Evolutionary conservation across 805 yeast genomes (phyloP).

Genomic region (Pichia manshurica): DNA sequence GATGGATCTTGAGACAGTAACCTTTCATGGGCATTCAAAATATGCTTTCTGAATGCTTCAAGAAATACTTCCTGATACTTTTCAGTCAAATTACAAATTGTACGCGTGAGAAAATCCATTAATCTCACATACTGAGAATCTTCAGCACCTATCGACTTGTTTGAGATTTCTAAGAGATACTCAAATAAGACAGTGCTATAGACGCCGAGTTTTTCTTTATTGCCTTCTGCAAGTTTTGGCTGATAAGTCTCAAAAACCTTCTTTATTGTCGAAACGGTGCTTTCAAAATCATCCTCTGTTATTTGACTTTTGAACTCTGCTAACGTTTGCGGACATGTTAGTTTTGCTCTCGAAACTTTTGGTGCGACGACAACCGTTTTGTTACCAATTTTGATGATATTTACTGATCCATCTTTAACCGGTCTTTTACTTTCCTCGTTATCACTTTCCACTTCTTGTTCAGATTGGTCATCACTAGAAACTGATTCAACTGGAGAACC

Average conservation of each 20-base stretch:
- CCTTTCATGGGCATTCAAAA: slow-evolving; percentile 50
- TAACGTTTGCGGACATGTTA: slow-evolving; percentile 45
- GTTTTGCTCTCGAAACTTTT: slow-evolving; percentile 13
- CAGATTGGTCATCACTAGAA: slow-evolving; percentile 30
- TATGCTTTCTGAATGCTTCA: slow-evolving; percentile 51
- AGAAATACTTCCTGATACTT: slow-evolving; percentile 61
- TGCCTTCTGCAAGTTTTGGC: slow-evolving; percentile 76
- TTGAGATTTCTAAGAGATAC: slow-evolving; percentile 49
- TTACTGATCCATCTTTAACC: slow-evolving; percentile 12
- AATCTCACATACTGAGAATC: slow-evolving; percentile 27
- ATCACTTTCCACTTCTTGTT: slow-evolving; percentile 27
- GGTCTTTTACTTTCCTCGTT: slow-evolving; percentile 28
- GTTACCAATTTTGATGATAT: slow-evolving; percentile 31
- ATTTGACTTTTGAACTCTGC: slow-evolving; percentile 36
- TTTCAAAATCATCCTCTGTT: slow-evolving; percentile 31
- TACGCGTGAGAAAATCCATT: slow-evolving; percentile 35
- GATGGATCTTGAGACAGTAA: slow-evolving; percentile 28
- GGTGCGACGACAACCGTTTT: slow-evolving; percentile 25
- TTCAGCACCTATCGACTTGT: slow-evolving; percentile 17
- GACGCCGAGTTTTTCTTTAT: slow-evolving; percentile 62
- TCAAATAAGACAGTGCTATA: slow-evolving; percentile 61
- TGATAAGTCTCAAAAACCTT: slow-evolving; percentile 57
- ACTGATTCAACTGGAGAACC: slow-evolving; percentile 38
- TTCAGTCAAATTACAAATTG: slow-evolving; percentile 55
- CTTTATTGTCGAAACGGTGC: slow-evolving; percentile 45